Evolutionary conservation across 176 grass and related monocot species (phyloP), one percentile per base, ranked within the genome.

Genomic region (Aegilops tauschii): DNA sequence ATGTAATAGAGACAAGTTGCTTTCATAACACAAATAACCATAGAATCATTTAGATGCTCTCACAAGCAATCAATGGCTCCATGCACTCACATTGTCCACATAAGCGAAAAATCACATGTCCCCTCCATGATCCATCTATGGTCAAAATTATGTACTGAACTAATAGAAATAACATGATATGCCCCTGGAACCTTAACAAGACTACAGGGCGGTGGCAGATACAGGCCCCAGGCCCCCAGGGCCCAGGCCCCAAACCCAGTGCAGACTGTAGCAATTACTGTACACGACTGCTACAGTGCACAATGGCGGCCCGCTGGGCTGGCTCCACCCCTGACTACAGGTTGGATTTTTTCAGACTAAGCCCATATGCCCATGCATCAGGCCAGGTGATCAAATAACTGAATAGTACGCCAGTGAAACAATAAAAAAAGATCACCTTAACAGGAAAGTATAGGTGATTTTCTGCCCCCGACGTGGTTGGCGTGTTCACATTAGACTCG

Each of bases 401-500:
- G 30, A 63, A 65, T 18, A 36, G 5, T 61, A 23, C 18, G 32
- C 67, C 58, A 68, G 68, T 35, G 82, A 50, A 30, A 54, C 80
- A 54, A 54, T 54, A 17, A 54, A 54, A 21, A 76, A 36, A 69
- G 36, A 52, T 58, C 44, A 88, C 89, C 89, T 86, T 36, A 34
- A 12, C 11, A 56, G 83, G 74, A 31, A 69, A 70, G 32, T n/a
- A 12, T 69, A 62, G 71, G 4, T 52, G 10, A 47, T 47, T 77
- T 21, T 64, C 8, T 13, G 74, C 6, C 20, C 14, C 12, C 29
- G 78, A 63, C 40, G 35, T 17, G 34, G 2, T 23, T 2, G 56
- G 47, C 23, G 29, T 71, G 29, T 78, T 75, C 35, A 37, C 58
- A 66, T 32, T 84, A n/a, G 36, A 27, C 34, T 18, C 16, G 65